Percentiles rank a stretch among this genome's conserved stretches.
These are phyloP conservation scores for Vaccinium darrowii DNA, from an alignment of 148 eudicot genomes.

Conservation along the genomic window DNA sequence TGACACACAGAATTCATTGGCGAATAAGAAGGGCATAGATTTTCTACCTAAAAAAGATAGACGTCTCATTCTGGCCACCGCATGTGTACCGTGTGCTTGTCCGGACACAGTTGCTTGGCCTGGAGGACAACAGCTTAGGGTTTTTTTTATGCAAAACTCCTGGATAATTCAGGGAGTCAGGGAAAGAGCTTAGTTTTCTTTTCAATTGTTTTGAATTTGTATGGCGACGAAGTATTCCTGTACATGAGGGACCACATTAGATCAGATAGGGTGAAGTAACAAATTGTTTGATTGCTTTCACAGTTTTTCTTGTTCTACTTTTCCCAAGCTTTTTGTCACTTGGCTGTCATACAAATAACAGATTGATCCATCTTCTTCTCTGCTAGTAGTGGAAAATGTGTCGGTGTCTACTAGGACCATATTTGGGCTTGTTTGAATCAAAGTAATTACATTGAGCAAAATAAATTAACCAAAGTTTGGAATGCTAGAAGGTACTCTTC, in stretches of 20 bases:
- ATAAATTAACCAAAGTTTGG: too few relatives aligned
- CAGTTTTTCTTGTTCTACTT: neutral
- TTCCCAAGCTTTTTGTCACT: neutral
- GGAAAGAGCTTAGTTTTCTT: conserved; percentile 11
- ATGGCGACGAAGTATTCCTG: conserved; percentile 8
- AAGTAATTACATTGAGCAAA: too few relatives aligned
- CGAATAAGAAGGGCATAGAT: conserved; percentile 10
- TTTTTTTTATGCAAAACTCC: conserved; percentile 2
- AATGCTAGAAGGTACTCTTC: too few relatives aligned
- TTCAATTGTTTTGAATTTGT: neutral
- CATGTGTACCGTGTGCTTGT: neutral
- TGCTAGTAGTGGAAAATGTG: neutral
- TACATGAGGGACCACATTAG: conserved; percentile 10
- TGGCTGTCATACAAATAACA: neutral
- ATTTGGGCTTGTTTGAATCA: neutral
- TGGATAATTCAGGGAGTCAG: conserved; percentile 1
- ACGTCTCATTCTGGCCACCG: neutral
- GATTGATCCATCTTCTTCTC: neutral
- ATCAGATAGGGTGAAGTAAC: neutral
- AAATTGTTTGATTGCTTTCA: conserved; percentile 17
- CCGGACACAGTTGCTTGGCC: neutral
- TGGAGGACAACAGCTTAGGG: neutral
- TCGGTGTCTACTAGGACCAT: neutral
- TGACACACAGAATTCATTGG: neutral
- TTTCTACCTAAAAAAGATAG: neutral